Evolutionary conservation across 2,329 filamentous ascomycete genomes (phyloP).

Genomic region (Trichoderma sp.): DNA sequence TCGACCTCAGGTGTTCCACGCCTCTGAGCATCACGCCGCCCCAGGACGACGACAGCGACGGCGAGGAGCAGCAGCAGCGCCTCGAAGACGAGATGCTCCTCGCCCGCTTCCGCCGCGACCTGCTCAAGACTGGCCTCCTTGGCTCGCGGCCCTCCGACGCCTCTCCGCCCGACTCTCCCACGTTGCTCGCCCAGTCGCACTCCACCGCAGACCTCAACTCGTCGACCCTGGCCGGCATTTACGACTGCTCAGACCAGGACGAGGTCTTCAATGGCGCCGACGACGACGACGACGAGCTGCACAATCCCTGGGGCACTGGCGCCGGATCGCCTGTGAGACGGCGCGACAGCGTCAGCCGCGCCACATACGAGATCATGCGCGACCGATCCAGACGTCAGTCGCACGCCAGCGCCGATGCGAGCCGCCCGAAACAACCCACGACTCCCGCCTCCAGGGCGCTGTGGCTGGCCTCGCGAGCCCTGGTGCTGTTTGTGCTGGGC

Average conservation of each 20-base stretch:
- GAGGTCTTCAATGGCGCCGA: constrained; percentile 29
- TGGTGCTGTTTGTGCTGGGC: constrained; percentile 73
- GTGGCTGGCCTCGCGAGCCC: constrained; percentile 54
- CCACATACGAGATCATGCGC: constrained; percentile 44
- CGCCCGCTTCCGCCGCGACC: constrained; percentile 26
- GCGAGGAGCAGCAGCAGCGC: constrained; percentile 2
- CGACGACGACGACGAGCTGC: constrained; percentile 49
- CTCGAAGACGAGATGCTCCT: constrained; percentile 20
- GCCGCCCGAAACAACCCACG: constrained; percentile 27
- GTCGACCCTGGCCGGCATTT: constrained; percentile 89
- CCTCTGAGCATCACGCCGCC: constrained; percentile 43
- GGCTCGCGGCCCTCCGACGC: constrained; percentile 44
- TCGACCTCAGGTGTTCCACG: constrained; percentile 48
- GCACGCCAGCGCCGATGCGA: constrained; percentile 29
- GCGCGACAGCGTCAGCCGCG: constrained; percentile 42
- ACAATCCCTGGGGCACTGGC: constrained; percentile 76
- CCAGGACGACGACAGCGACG: constrained; percentile 33
- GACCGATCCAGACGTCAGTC: constrained; percentile 40
- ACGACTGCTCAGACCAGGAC: constrained; percentile 60
- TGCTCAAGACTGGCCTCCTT: constrained; percentile 35
- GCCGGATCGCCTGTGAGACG: constrained; percentile 61
- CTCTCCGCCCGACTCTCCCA: constrained; percentile 26
- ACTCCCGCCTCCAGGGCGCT: constrained; percentile 29
- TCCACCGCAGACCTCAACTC: constrained; percentile 84
- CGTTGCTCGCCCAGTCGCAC: constrained; percentile 62